phyloP scores from a whole-genome alignment of 345 rosid species.

The Euphorbia lathyris region DNA sequence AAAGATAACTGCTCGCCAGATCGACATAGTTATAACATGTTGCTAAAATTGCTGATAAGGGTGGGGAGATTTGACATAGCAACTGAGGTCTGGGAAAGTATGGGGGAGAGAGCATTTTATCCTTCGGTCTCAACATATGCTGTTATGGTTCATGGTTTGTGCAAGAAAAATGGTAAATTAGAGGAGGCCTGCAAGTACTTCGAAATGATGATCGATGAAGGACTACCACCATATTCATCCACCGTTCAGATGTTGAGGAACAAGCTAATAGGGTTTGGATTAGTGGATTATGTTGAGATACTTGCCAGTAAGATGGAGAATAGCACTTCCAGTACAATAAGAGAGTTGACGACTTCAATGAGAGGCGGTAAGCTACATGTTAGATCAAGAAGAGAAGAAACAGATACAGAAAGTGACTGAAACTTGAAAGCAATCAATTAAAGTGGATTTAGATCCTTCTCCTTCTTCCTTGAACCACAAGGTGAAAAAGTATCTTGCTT shows the following conservation, averaged over 20 bases:
- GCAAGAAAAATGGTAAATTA: no score
- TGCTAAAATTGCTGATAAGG: constrained; percentile 62
- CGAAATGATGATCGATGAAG: no score
- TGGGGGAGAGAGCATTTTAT: constrained; percentile 58
- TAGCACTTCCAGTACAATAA: constrained; percentile 59
- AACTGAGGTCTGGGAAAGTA: constrained; percentile 73
- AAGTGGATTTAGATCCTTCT: neutral
- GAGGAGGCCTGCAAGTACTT: no score
- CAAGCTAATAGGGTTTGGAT: constrained; percentile 51
- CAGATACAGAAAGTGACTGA: constrained; percentile 23
- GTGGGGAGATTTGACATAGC: no score
- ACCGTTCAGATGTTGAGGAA: constrained; percentile 76
- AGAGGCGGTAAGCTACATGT: no score
- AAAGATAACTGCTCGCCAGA: constrained; percentile 50
- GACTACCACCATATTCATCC: constrained; percentile 72
- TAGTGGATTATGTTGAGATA: constrained; percentile 56
- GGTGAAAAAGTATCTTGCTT: neutral
- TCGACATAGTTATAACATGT: constrained; percentile 77
- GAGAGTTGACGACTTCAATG: constrained; percentile 58
- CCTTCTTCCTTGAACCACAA: no score
- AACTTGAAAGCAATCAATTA: neutral
- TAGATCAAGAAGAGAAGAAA: constrained; percentile 21
- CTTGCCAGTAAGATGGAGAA: constrained; percentile 70
- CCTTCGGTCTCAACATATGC: constrained; percentile 78
- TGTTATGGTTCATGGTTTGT: constrained; percentile 75